A percentile compares a stretch with the other conserved stretches of the same genome.
These are phyloP conservation scores for Saxophila tyrrhenica DNA, from an alignment of 495 filamentous ascomycete genomes.

Conservation along the genomic window DNA sequence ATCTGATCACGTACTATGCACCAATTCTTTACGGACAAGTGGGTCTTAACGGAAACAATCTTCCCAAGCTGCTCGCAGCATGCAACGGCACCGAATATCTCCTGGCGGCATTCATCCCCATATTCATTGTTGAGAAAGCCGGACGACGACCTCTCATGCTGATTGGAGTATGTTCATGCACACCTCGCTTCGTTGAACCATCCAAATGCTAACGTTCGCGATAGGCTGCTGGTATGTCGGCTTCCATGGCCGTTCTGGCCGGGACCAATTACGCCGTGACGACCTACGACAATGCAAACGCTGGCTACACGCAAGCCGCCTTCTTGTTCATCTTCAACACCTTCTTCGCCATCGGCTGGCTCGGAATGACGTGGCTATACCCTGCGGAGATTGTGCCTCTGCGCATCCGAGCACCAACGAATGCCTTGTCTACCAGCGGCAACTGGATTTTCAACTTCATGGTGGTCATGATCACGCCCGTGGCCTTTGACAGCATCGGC, in stretches of 20 bases:
- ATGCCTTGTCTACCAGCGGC: conserved; percentile 4
- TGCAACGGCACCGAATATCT: neutral
- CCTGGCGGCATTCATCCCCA: neutral
- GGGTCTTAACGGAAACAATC: conserved; percentile 1
- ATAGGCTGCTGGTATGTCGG: neutral
- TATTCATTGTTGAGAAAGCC: neutral
- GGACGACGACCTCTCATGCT: too few relatives aligned
- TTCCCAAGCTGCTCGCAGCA: neutral
- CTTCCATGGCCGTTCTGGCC: neutral
- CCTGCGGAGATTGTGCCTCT: conserved; percentile 15
- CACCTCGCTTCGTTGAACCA: too few relatives aligned
- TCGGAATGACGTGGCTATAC: conserved; percentile 4
- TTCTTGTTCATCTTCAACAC: conserved; percentile 27
- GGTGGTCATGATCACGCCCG: conserved; percentile 20
- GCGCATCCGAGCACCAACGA: conserved; percentile 8
- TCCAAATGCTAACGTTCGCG: too few relatives aligned
- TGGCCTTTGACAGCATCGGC: conserved; percentile 23
- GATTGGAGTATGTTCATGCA: too few relatives aligned
- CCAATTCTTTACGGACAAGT: conserved; percentile 24
- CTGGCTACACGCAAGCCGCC: conserved; percentile 23
- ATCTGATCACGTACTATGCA: conserved; percentile 17
- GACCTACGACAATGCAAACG: conserved; percentile 1
- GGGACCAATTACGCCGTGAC: neutral
- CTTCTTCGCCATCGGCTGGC: conserved; percentile 21
- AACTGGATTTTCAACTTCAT: conserved; percentile 20